Evolutionary conservation across 805 yeast genomes (phyloP), one percentile per base, ranked within the genome.

Genomic region (Teunomyces kruisii): DNA sequence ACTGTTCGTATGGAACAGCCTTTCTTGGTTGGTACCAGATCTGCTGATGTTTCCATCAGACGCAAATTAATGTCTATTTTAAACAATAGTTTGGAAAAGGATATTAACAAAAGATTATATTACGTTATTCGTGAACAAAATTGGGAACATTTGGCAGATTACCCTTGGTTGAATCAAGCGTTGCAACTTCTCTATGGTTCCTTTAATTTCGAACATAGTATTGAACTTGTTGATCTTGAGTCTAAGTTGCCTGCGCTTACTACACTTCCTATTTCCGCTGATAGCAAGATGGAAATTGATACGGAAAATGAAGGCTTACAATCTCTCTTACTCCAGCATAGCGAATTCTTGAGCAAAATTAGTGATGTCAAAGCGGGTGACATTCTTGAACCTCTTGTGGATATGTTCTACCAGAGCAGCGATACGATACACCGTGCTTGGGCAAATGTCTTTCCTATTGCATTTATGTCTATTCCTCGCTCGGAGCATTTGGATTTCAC

Each of bases 1-100:
- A 89, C 97, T 0, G 92, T 90, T 12, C 75, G 99, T 44, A 83
- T 94, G 88, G 99, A 94, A 61, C 97, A 91, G 62, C 95, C 98
- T 22, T 94, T 94, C 64, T 70, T 94, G 55, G 92, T 89, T 8
- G 99, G 99, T 29, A 94, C 99, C 0, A 78, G 95, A 28, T 76
- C 88, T 2, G 81, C 86, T 0, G 92, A 90, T 57, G 85, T 84
- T 3, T 71, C 75, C 2, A 84, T 88, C 24, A 79, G 99, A 40
- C 76, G 80, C 46, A 83, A 81, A 52, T 76, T 95, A 50, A 86
- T 94, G 94, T 62, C 77, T 0, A 87, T 94, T 45, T 68, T 94
- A 57, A 84, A 84, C 61, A 78, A 78, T 36, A 86, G 96, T 52
- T 69, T 94, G 49, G 97, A 91, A 49, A 77, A 73, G 41, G 90